These are phyloP conservation scores for Neospora caninum DNA, from an alignment of 169 alveolate species.

Conservation along the genomic window DNA sequence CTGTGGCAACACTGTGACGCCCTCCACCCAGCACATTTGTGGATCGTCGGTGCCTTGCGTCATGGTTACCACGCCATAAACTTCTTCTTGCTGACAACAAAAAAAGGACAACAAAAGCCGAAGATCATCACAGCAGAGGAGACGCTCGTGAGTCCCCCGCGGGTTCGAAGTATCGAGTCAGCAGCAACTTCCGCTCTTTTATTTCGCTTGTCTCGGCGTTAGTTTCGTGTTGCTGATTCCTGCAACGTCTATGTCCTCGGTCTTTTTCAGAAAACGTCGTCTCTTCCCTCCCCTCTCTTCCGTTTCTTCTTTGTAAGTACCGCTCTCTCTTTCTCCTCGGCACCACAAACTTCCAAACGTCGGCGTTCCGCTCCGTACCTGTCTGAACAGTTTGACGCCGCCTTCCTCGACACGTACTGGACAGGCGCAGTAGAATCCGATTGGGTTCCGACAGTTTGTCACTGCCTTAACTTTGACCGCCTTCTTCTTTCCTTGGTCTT, in stretches of 20 bases:
- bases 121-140: neutral
- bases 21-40: constrained; percentile 55
- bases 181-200: too few species aligned
- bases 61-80: constrained; percentile 48
- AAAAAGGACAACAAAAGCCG: neutral
- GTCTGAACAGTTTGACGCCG: neutral
- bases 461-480: neutral
- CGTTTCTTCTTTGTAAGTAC: too few species aligned
- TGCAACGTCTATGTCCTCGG: too few species aligned
- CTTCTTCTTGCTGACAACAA: constrained; percentile 23
- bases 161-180: too few species aligned
- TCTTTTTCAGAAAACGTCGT: too few species aligned
- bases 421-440: constrained; percentile 25
- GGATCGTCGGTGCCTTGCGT: constrained; percentile 47
- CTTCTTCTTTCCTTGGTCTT: neutral
- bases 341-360: too few species aligned
- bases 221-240: too few species aligned
- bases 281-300: too few species aligned
- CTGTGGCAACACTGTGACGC: constrained; percentile 58
- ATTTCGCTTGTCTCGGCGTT: too few species aligned
- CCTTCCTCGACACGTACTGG: neutral
- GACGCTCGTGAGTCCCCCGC: too few species aligned
- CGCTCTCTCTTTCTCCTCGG: too few species aligned
- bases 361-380: neutral
- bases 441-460: constrained; percentile 25